Base-by-base conservation (phyloP, 371 early-diverging fungal genomes). In the Smittium culicis region DNA sequence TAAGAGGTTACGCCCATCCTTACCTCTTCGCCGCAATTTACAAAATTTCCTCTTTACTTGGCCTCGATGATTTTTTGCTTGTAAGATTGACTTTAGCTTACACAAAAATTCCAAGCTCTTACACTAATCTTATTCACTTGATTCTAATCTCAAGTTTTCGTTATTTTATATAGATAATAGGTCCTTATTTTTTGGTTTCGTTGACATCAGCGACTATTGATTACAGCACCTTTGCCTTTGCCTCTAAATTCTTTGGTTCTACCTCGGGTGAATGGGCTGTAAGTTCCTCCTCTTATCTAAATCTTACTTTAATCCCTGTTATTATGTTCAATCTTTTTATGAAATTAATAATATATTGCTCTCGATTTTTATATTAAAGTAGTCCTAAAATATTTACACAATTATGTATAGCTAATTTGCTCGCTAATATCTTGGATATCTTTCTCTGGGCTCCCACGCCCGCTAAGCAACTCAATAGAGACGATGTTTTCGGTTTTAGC, bases 401-500 rank as follows among this genome's bases (percentile, higher is more conserved):
- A 71, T 5, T 34, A 35, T 25, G 5, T 34, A 2, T 75, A 91
- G 92, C 75, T 93, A 0, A 78, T 89, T 35, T 79, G 82, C 33
- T 85, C 88, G 1, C 68, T 88, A 20, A 72, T 81, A 35, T 92
- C 91, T 25, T 91, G 91, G 88, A 90, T 88, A 71, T 86, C 89
- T 75, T 86, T 83, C 68, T 88, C 85, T 67, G 85, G 85, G 75
- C 57, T 77, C 32, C 70, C 72, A 55, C 73, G 79, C 2, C 79
- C 79, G 29, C 63, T 79, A n/a, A 73, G 68, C 55, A 79, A 79
- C 62, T 71, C 79, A 8, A 72, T 73, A 58, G 79, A 79, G 34
- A 78, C 79, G 0, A 72, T 72, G 14, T 34, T 71, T 29, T 57
- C 76, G 1, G 73, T 75, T 11, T 64, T 67, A 0, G 78, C 76